These are phyloP conservation scores for Globisporangium cederbergense DNA, from an alignment of 352 stramenopile genomes.

Conservation along the genomic window DNA sequence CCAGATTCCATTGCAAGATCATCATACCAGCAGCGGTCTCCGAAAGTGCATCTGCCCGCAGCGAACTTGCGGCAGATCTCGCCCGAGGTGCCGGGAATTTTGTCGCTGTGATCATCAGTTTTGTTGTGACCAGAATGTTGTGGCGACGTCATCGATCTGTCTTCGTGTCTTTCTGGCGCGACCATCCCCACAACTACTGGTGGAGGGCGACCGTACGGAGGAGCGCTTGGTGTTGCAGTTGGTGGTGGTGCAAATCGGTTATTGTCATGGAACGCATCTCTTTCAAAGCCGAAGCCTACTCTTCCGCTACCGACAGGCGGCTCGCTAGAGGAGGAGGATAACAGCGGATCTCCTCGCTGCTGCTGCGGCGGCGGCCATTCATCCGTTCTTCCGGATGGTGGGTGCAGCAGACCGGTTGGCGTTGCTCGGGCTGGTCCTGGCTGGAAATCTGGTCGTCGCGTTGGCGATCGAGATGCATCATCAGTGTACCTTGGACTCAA, in stretches of 20 bases:
- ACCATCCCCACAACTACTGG: not conserved
- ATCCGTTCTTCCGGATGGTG: conserved; percentile 5
- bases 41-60: conserved; percentile 64
- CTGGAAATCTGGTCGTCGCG: not conserved
- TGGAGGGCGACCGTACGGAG: not conserved
- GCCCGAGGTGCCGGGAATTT: conserved; percentile 36
- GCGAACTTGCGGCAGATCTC: conserved; percentile 80
- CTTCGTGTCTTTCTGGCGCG: conserved; percentile 6
- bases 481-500: conserved; percentile 9
- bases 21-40: conserved; percentile 80
- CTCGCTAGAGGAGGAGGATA: not conserved
- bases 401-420: not conserved
- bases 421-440: not conserved
- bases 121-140: conserved; percentile 16
- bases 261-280: conserved; percentile 13
- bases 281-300: conserved; percentile 12
- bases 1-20: conserved; percentile 9
- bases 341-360: not conserved
- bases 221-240: not conserved
- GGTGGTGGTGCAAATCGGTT: conserved; percentile 14
- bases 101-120: conserved; percentile 16
- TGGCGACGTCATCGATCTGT: conserved; percentile 11
- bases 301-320: conserved; percentile 2
- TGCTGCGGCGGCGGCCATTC: conserved; percentile 4
- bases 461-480: conserved; percentile 10